Evolutionary conservation across 805 yeast species (phyloP).

Genomic region (Candida suzukii): DNA sequence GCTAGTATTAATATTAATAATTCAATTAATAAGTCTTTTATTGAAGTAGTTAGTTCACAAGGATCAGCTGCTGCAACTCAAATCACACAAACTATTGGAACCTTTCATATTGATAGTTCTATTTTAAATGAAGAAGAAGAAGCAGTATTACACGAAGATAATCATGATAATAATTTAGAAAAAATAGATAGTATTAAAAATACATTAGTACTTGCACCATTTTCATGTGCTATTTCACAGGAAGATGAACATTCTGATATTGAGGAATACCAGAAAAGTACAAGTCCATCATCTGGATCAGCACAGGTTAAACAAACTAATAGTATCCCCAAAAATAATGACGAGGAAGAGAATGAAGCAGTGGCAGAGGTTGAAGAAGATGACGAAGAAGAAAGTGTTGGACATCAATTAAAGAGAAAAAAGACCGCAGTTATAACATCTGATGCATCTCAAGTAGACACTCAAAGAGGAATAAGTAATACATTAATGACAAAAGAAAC

Average conservation of each 20-base stretch:
- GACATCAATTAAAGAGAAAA: background rate
- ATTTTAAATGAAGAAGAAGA: too few relatives aligned
- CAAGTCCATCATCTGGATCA: too few relatives aligned
- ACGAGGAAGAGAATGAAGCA: background rate
- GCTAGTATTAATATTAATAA: background rate
- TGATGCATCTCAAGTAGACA: background rate
- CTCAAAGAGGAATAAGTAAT: too few relatives aligned
- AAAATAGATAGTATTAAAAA: too few relatives aligned
- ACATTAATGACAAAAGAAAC: background rate
- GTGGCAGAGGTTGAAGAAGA: background rate
- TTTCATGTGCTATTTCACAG: too few relatives aligned
- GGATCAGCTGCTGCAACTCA: constrained; percentile 6
- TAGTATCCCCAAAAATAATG: background rate
- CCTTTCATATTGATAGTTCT: background rate
- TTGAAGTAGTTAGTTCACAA: constrained; percentile 13
- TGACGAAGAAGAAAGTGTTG: background rate
- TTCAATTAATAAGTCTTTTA: background rate
- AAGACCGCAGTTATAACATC: background rate
- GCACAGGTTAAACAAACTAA: too few relatives aligned
- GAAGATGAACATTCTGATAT: background rate
- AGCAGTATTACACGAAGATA: too few relatives aligned
- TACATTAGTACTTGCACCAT: too few relatives aligned
- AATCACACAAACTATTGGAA: constrained; percentile 1
- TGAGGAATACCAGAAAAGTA: background rate
- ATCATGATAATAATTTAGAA: too few relatives aligned